A percentile compares a stretch with the other conserved stretches of the same genome.
These are phyloP conservation scores for Ulvella scutata DNA, from an alignment of 139 green algal species.

Conservation along the genomic window DNA sequence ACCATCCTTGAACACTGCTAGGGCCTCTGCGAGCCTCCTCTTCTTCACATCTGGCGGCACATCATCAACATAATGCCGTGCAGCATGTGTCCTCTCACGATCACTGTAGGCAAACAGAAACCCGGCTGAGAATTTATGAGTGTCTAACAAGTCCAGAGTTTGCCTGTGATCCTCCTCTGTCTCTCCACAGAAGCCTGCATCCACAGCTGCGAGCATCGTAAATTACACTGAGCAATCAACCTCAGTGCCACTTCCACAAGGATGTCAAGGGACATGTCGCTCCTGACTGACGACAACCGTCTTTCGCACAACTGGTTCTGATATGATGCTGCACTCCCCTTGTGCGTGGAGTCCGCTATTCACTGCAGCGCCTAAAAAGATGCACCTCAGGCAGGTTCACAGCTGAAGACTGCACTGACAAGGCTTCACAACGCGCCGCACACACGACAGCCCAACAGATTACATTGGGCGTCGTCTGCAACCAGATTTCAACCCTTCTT, in stretches of 20 bases:
- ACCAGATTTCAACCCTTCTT: background rate
- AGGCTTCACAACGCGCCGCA: background rate
- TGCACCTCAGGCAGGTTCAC: too few species aligned
- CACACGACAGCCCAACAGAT: background rate
- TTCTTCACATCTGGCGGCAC: constrained; percentile 18
- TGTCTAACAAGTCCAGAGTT: constrained; percentile 56
- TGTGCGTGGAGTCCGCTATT: too few species aligned
- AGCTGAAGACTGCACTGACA: background rate
- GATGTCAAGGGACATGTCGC: background rate
- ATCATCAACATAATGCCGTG: constrained; percentile 50
- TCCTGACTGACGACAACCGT: too few species aligned
- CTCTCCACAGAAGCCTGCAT: constrained; percentile 72
- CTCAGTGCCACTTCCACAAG: background rate
- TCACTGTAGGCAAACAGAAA: constrained; percentile 81
- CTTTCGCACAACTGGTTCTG: too few species aligned
- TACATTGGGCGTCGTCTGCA: background rate
- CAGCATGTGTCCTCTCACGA: constrained; percentile 61
- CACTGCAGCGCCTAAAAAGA: too few species aligned
- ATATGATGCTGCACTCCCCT: too few species aligned
- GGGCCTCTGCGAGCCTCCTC: constrained; percentile 28
- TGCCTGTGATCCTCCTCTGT: constrained; percentile 65
- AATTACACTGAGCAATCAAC: background rate
- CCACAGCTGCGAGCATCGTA: background rate
- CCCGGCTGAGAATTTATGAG: constrained; percentile 48
- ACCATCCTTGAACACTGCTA: constrained; percentile 31